These are phyloP conservation scores for Closterium sp. DNA, from an alignment of 139 green algal species.

Conservation along the genomic window DNA sequence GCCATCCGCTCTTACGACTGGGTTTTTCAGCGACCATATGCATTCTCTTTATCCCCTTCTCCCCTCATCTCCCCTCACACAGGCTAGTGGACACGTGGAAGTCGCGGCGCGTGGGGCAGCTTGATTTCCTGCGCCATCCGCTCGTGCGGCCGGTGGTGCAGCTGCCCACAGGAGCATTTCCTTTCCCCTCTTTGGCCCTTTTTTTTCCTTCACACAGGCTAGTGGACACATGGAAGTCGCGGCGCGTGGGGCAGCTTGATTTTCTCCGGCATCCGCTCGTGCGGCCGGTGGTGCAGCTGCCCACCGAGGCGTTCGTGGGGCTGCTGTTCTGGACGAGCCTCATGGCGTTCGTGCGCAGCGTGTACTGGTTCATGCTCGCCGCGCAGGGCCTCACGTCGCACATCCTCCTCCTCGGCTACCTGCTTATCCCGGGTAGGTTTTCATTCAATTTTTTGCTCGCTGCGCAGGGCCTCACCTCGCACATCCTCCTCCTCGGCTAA, in stretches of 20 bases:
- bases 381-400: not conserved
- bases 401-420: conserved; percentile 13
- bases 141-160: conserved; percentile 2
- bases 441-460: not conserved
- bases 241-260: not conserved
- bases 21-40: conserved; percentile 1
- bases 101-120: not conserved
- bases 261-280: conserved; percentile 2
- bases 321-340: conserved; percentile 32
- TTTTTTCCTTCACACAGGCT: not conserved
- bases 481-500: conserved; percentile 1
- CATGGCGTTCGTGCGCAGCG: not conserved
- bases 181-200: too few species aligned
- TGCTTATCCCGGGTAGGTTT: not conserved
- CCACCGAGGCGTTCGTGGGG: conserved; percentile 10
- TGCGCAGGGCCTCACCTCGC: not conserved
- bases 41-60: too few species aligned
- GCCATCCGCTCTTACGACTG: conserved; percentile 3
- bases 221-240: not conserved
- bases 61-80: not conserved
- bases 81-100: not conserved
- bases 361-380: conserved; percentile 34
- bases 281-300: conserved; percentile 29
- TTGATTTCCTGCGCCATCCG: not conserved
- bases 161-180: not conserved